phyloP scores from a whole-genome alignment of 2,329 filamentous ascomycete species.

The Cyanodermella asteris region DNA sequence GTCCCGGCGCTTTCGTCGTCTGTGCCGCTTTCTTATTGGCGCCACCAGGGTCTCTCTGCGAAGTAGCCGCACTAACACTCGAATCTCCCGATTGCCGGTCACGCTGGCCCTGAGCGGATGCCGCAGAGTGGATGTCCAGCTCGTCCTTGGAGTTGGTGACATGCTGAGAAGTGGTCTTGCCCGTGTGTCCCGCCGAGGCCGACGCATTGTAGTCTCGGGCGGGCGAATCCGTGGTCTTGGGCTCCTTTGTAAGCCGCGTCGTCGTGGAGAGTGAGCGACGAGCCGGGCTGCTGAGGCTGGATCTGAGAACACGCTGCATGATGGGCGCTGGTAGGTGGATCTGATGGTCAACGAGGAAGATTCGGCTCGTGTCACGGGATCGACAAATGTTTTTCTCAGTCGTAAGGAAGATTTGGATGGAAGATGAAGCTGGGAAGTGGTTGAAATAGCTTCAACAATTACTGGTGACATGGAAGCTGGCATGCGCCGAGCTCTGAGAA shows the following conservation, averaged over 20 bases:
- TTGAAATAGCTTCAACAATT: too few species aligned
- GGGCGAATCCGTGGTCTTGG: too few species aligned
- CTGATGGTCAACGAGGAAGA: too few species aligned
- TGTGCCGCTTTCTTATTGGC: slow-evolving; percentile 21
- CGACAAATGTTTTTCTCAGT: too few species aligned
- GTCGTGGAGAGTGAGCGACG: background rate
- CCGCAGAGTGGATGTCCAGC: slow-evolving; percentile 6
- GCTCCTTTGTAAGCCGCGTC: background rate
- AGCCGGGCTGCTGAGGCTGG: slow-evolving; percentile 1
- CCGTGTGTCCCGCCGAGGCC: too few species aligned
- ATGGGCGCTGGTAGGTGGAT: background rate
- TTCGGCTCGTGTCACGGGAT: too few species aligned
- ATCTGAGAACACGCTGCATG: slow-evolving; percentile 14
- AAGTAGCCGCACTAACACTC: slow-evolving; percentile 18
- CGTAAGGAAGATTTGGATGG: too few species aligned
- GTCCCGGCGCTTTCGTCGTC: slow-evolving; percentile 28
- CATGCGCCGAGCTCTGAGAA: too few species aligned
- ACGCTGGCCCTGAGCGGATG: slow-evolving; percentile 5
- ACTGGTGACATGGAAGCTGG: too few species aligned
- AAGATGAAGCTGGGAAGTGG: too few species aligned
- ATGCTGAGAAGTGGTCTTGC: slow-evolving; percentile 4
- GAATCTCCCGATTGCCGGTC: slow-evolving; percentile 14
- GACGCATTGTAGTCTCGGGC: too few species aligned
- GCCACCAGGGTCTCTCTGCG: slow-evolving; percentile 17
- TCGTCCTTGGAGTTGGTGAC: slow-evolving; percentile 6